A percentile compares a stretch with the other conserved stretches of the same genome.
These are phyloP conservation scores for Apiospora kogelbergensis DNA, from an alignment of 2,329 filamentous ascomycete genomes.

Conservation along the genomic window DNA sequence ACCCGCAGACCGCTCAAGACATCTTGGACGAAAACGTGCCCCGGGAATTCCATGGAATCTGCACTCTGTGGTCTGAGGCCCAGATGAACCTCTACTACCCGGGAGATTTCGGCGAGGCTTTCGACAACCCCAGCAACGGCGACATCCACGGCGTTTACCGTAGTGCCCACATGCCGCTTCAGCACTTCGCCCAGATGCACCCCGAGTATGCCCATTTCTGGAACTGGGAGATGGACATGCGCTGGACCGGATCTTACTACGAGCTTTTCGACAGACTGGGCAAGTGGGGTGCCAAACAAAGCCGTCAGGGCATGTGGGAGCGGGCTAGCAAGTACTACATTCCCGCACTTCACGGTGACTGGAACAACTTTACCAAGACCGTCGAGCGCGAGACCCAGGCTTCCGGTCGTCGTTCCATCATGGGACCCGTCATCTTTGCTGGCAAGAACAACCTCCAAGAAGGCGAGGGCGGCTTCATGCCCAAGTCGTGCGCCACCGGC, in stretches of 20 bases:
- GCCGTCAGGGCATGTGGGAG: constrained; percentile 75
- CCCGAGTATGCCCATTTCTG: constrained; percentile 67
- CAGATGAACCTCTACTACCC: constrained; percentile 80
- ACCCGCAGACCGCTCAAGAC: constrained; percentile 69
- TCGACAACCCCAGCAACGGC: constrained; percentile 55
- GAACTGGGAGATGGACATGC: constrained; percentile 72
- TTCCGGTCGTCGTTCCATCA: constrained; percentile 56
- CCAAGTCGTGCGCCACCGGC: constrained; percentile 53
- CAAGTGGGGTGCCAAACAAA: constrained; percentile 66
- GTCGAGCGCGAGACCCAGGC: constrained; percentile 61
- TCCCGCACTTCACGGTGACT: constrained; percentile 66
- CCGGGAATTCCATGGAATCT: constrained; percentile 76
- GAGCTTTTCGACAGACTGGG: constrained; percentile 70
- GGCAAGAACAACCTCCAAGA: constrained; percentile 47
- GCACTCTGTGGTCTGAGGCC: constrained; percentile 80
- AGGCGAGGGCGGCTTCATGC: constrained; percentile 57
- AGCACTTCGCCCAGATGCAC: constrained; percentile 63
- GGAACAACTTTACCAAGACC: constrained; percentile 69
- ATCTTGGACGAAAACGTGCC: constrained; percentile 67
- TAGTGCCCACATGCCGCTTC: constrained; percentile 61
- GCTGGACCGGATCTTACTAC: constrained; percentile 66
- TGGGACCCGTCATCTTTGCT: constrained; percentile 63
- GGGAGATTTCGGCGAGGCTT: constrained; percentile 68
- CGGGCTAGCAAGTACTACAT: constrained; percentile 76
- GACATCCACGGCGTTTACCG: constrained; percentile 71